Conservation (phyloP, 768 basidiomycete species). For the Tylopilus intermedius region DNA sequence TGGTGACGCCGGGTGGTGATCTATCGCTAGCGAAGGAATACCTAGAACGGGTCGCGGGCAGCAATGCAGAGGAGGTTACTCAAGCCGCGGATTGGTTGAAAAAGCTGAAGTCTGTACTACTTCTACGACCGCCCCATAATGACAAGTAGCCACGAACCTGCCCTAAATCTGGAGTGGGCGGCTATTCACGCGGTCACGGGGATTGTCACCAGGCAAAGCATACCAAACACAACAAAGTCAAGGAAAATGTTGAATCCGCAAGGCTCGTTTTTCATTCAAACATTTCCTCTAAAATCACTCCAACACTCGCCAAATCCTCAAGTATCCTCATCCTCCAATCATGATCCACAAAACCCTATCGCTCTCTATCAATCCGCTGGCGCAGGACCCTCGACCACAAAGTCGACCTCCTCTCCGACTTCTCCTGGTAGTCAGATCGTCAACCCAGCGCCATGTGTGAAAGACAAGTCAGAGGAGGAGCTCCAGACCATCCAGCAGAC, state of each 20-base stretch:
- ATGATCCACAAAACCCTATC: slow-evolving; percentile 3
- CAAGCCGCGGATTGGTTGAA: slow-evolving; percentile 71
- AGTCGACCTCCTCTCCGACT: slow-evolving; percentile 1
- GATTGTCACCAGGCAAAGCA: slow-evolving; percentile 33
- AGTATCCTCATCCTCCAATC: slow-evolving; percentile 2
- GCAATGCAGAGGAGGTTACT: slow-evolving; percentile 79
- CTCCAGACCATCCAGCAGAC: slow-evolving; percentile 42
- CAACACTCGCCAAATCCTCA: slow-evolving; percentile 2
- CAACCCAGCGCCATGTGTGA: slow-evolving; percentile 20
- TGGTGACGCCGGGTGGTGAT: slow-evolving; percentile 58
- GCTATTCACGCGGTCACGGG: slow-evolving; percentile 36
- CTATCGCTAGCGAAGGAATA: slow-evolving; percentile 67
- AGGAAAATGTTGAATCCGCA: slow-evolving; percentile 32
- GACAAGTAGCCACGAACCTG: slow-evolving; percentile 12
- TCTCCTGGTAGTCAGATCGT: slow-evolving; percentile 25
- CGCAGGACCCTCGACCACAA: slow-evolving; percentile 27
- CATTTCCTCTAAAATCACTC: slow-evolving; percentile 20
- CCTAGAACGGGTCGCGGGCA: slow-evolving; percentile 66
- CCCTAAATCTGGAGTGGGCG: slow-evolving; percentile 25
- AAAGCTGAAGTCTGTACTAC: slow-evolving; percentile 38
- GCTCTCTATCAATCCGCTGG: slow-evolving; percentile 5
- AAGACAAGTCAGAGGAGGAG: slow-evolving; percentile 49
- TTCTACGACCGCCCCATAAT: slow-evolving; percentile 16
- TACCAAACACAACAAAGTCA: slow-evolving; percentile 35
- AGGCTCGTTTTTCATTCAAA: slow-evolving; percentile 27